These are phyloP conservation scores for Sarcodon sp. DNA, from an alignment of 768 basidiomycete species.

Conservation along the genomic window DNA sequence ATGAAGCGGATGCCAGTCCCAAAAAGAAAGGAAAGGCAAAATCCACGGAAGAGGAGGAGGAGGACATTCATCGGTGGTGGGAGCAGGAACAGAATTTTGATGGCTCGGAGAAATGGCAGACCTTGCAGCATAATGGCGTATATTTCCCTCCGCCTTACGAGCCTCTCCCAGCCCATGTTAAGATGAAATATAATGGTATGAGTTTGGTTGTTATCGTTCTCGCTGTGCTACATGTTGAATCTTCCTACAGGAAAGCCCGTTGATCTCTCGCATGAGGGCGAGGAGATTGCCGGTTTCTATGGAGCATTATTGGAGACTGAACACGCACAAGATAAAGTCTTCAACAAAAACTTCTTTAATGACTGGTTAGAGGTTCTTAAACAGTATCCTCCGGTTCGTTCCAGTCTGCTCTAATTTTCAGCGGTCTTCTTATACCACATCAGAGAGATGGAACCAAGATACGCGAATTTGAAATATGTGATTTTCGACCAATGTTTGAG, in stretches of 20 bases:
- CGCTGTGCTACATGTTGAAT: slow-evolving; percentile 1
- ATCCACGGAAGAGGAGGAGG: slow-evolving; percentile 48
- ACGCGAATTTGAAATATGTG: slow-evolving; percentile 65
- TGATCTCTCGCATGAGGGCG: slow-evolving; percentile 71
- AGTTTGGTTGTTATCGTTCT: slow-evolving; percentile 4
- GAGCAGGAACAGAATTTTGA: slow-evolving; percentile 63
- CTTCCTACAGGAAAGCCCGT: slow-evolving; percentile 52
- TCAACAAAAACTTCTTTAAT: slow-evolving; percentile 92
- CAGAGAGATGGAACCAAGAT: slow-evolving; percentile 70
- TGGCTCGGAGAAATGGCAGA: slow-evolving; percentile 81
- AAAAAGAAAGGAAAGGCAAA: slow-evolving; percentile 50
- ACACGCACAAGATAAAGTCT: slow-evolving; percentile 77
- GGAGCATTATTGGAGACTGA: slow-evolving; percentile 87
- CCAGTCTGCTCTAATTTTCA: slow-evolving; percentile 3
- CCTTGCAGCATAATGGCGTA: slow-evolving; percentile 90
- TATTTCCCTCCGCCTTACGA: slow-evolving; percentile 94
- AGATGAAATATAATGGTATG: slow-evolving; percentile 92
- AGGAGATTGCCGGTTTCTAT: slow-evolving; percentile 97
- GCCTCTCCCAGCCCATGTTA: slow-evolving; percentile 66
- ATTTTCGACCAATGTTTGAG: slow-evolving; percentile 92
- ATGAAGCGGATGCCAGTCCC: slow-evolving; percentile 7
- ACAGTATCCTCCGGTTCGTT: slow-evolving; percentile 71
- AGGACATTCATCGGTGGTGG: slow-evolving; percentile 82
- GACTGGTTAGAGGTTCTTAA: slow-evolving; percentile 76
- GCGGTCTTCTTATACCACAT: background rate